phyloP scores from a whole-genome alignment of 495 filamentous ascomycete species.

The Aspergillus homomorphus region DNA sequence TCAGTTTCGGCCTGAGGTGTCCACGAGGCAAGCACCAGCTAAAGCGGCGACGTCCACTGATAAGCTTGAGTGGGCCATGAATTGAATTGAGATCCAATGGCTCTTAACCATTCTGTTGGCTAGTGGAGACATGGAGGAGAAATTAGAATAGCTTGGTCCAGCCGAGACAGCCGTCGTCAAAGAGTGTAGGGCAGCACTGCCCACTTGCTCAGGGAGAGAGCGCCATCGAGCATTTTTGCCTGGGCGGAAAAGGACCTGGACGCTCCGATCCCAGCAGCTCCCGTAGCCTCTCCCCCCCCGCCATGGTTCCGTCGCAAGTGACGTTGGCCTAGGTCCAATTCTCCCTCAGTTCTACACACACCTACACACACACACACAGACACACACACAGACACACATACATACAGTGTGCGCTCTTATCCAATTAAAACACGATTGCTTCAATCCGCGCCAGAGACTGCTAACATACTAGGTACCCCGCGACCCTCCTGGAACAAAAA shows the following conservation, averaged over 20 bases:
- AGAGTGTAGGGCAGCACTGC: slow-evolving; percentile 1
- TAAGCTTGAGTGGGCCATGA: not conserved
- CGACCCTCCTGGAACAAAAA: not conserved
- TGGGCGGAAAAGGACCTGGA: not conserved
- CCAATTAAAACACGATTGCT: not conserved
- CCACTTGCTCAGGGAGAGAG: not conserved
- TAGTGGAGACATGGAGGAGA: not conserved
- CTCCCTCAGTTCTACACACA: not conserved
- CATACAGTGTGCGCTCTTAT: not conserved
- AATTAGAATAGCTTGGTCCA: not conserved
- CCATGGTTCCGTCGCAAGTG: slow-evolving; percentile 15
- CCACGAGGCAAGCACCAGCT: not conserved
- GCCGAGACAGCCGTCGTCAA: not conserved
- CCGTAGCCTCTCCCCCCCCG: slow-evolving; percentile 7
- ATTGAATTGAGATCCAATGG: not conserved
- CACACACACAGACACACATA: not conserved
- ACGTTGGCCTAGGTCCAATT: slow-evolving; percentile 9
- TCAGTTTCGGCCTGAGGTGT: not conserved
- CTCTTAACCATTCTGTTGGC: not conserved
- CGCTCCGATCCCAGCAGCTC: slow-evolving; percentile 8
- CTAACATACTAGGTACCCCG: not conserved
- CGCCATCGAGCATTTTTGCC: not conserved
- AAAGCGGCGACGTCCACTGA: not conserved
- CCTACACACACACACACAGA: not conserved
- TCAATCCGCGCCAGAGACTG: not conserved